phyloP scores from a whole-genome alignment of 2,329 filamentous ascomycete genomes.

The Pleomassaria siparia region DNA sequence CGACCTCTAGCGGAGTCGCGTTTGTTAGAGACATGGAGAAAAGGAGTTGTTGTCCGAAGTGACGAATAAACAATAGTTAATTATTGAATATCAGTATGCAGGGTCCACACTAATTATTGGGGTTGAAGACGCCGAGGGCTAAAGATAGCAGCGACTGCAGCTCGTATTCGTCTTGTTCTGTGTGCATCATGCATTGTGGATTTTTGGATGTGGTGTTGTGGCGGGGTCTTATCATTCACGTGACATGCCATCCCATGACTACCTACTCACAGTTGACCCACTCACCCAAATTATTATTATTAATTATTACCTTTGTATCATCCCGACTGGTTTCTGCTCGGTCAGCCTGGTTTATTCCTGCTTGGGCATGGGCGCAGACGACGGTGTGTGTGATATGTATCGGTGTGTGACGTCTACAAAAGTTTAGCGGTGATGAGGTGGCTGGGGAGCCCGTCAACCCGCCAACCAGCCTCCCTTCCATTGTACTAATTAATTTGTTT shows the following conservation, averaged over 20 bases:
- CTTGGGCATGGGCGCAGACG: not conserved
- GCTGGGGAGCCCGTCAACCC: slow-evolving; percentile 29
- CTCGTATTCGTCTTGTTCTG: not conserved
- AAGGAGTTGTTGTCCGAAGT: slow-evolving; percentile 47
- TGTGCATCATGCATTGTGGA: not conserved
- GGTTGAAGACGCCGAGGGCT: slow-evolving; percentile 11
- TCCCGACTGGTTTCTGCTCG: not conserved
- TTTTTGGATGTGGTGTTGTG: slow-evolving; percentile 28
- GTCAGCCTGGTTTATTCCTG: not conserved
- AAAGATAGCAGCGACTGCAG: slow-evolving; percentile 24
- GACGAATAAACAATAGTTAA: not conserved
- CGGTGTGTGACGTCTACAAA: too few species aligned
- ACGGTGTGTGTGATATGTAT: too few species aligned
- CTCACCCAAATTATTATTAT: too few species aligned
- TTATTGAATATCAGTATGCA: slow-evolving; percentile 5
- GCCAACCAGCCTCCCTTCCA: slow-evolving; percentile 29
- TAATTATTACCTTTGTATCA: too few species aligned
- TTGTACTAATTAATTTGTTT: too few species aligned
- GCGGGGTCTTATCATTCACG: slow-evolving; percentile 22
- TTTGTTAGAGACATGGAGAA: slow-evolving; percentile 96
- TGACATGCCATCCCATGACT: too few species aligned
- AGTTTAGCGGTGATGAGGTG: too few species aligned
- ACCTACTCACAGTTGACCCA: too few species aligned
- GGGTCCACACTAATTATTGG: slow-evolving; percentile 3
- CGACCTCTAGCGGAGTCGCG: slow-evolving; percentile 75